Conservation (phyloP, 164 flowering plant species). For the Vitis labrusca region DNA sequence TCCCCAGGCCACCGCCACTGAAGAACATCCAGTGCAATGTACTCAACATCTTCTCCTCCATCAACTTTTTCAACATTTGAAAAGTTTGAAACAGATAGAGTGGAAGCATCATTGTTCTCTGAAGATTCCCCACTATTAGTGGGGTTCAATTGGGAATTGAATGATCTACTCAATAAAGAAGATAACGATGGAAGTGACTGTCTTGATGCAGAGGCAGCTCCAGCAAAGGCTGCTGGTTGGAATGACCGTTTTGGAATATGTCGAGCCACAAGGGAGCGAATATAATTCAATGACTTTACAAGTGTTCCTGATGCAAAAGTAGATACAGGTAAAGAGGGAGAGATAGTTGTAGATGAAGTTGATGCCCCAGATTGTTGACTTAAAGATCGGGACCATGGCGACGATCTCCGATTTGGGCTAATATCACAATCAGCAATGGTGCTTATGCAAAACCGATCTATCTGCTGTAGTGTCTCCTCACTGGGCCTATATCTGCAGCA, state of each 20-base stretch:
- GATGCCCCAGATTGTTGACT: slow-evolving; percentile 52
- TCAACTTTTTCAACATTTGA: slow-evolving; percentile 49
- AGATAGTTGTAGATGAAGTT: slow-evolving; percentile 35
- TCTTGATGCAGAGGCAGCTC: slow-evolving; percentile 65
- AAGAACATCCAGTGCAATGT: slow-evolving; percentile 66
- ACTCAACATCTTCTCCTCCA: slow-evolving; percentile 51
- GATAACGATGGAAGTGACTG: slow-evolving; percentile 82
- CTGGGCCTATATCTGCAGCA: slow-evolving; percentile 82
- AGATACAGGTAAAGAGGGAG: slow-evolving; percentile 64
- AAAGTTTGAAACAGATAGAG: slow-evolving; percentile 44
- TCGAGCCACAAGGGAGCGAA: slow-evolving; percentile 81
- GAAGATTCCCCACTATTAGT: slow-evolving; percentile 55
- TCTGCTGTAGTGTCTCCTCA: slow-evolving; percentile 80
- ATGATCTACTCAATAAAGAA: slow-evolving; percentile 82
- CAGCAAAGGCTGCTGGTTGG: slow-evolving; percentile 84
- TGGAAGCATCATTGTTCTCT: slow-evolving; percentile 58
- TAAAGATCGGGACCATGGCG: slow-evolving; percentile 60
- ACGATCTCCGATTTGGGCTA: slow-evolving; percentile 45
- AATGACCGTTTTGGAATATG: slow-evolving; percentile 76
- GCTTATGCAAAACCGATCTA: slow-evolving; percentile 82
- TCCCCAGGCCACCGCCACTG: slow-evolving; percentile 88
- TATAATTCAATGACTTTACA: slow-evolving; percentile 82
- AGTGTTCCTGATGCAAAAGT: slow-evolving; percentile 77
- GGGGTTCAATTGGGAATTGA: slow-evolving; percentile 75
- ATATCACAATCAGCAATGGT: slow-evolving; percentile 75